Evolutionary conservation across 768 basidiomycete genomes (phyloP).

Genomic region (Russula emetica): DNA sequence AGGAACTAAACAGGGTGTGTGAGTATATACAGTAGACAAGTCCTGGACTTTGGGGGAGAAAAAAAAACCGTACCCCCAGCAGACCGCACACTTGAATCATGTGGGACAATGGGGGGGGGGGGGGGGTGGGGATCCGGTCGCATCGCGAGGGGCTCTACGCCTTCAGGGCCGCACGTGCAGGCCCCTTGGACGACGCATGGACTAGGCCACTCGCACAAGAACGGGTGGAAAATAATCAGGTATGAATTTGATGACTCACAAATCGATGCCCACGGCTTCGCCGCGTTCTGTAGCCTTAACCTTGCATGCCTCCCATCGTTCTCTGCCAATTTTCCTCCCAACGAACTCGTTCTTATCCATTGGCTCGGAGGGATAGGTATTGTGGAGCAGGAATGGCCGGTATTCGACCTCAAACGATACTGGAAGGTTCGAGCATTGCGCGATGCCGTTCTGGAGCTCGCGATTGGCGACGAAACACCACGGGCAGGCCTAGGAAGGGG

Average conservation of each 20-base stretch:
- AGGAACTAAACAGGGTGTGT: slow-evolving; percentile 40
- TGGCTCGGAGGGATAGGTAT: slow-evolving; percentile 34
- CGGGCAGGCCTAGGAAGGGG: slow-evolving; percentile 34
- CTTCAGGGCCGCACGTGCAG: not conserved
- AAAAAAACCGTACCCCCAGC: not conserved
- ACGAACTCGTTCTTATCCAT: slow-evolving; percentile 33
- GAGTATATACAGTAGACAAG: not conserved
- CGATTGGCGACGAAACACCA: slow-evolving; percentile 44
- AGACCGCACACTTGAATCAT: not conserved
- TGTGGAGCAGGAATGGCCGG: slow-evolving; percentile 46
- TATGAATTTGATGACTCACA: slow-evolving; percentile 37
- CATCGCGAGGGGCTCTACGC: not conserved
- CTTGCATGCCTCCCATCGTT: slow-evolving; percentile 35
- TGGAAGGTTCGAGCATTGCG: slow-evolving; percentile 34
- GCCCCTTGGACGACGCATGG: not conserved
- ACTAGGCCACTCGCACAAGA: not conserved
- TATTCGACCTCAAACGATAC: slow-evolving; percentile 42
- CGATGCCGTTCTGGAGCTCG: slow-evolving; percentile 40
- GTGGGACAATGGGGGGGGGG: not conserved
- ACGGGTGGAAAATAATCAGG: not conserved
- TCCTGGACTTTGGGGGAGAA: not conserved
- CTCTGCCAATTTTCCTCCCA: slow-evolving; percentile 40
- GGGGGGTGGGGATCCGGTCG: no score
- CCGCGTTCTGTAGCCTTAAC: slow-evolving; percentile 36
- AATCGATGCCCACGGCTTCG: slow-evolving; percentile 40